Evolutionary conservation across 148 eudicot genomes (phyloP), one percentile per base, ranked within the genome.

Genomic region (Nepenthes mirabilis): DNA sequence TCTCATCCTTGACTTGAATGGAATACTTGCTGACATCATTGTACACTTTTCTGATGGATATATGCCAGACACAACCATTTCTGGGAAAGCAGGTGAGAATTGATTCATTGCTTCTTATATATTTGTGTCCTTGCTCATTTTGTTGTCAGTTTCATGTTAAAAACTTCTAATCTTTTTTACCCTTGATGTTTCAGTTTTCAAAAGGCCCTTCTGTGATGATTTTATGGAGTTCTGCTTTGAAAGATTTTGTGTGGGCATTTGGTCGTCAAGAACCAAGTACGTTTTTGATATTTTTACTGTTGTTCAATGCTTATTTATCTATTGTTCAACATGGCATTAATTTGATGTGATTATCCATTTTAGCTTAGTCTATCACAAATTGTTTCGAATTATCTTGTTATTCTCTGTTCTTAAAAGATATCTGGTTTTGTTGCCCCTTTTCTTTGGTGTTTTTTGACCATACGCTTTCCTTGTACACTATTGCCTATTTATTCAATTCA

Each of bases 221-320:
- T 93, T 93, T 70, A 66, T 93, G 71, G 66, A 72, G 68, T 93
- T 93, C 76, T 93, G 96, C 75, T 83, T 88, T 70, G 90, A 86
- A 75, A 86, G 77, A 63, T 93, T 93, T 62, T 72, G 86, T 54
- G 89, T 93, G 35, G 99, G 81, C 6, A 78, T 93, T 60, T 88
- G 96, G 99, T 88, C 99, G 52, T 93, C 99, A 57, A 82, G 96
- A 81, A 67, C 86, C 36, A 84, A 74, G 98, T 88, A 84, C 36
- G 60, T 61, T 50, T 66, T 45, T 35, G 11, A 23, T 23, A 23
- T 13, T 10, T 63, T 9, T 11, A 6, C 10, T 32, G 47, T 35
- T 23, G 12, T 35, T 50, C 36, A 23, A 23, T 3, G 9, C 6
- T 55, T 23, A 55, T 33, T 9, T 49, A 55, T 8, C 5, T 61